phyloP scores from a whole-genome alignment of 495 filamentous ascomycete genomes.

The Neurospora sp. region DNA sequence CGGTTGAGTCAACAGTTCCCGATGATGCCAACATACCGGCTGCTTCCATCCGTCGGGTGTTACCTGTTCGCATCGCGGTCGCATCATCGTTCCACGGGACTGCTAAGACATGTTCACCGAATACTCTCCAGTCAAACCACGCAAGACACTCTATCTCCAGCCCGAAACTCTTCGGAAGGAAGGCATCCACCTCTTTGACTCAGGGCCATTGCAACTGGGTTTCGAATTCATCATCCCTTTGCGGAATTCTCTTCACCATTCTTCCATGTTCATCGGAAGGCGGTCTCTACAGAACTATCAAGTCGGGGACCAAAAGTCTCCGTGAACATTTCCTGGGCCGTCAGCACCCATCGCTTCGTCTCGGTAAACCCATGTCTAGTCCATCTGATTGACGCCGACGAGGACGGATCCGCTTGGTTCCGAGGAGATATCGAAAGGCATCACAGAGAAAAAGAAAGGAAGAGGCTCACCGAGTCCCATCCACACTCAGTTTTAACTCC shows the following conservation, averaged over 20 bases:
- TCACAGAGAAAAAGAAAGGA: background rate
- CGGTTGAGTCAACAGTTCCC: background rate
- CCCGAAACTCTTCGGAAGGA: background rate
- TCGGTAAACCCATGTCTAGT: background rate
- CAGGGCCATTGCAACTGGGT: background rate
- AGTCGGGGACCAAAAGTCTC: background rate
- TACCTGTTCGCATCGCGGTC: background rate
- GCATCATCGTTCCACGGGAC: background rate
- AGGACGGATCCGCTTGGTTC: background rate
- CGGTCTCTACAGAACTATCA: background rate
- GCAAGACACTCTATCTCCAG: background rate
- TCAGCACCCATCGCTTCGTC: background rate
- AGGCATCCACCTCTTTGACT: background rate
- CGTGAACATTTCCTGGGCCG: background rate
- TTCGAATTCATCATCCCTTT: background rate
- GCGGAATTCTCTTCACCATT: too few species aligned
- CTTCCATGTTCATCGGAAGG: background rate
- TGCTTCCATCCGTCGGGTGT: background rate
- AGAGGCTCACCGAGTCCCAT: background rate
- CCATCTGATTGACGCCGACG: background rate
- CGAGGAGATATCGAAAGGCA: background rate
- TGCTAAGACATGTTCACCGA: background rate
- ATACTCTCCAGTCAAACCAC: background rate
- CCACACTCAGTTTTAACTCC: background rate
- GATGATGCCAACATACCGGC: background rate